Evolutionary conservation across 2,329 filamentous ascomycete genomes (phyloP), one percentile per base, ranked within the genome.

Genomic region (Colletotrichum sp.): DNA sequence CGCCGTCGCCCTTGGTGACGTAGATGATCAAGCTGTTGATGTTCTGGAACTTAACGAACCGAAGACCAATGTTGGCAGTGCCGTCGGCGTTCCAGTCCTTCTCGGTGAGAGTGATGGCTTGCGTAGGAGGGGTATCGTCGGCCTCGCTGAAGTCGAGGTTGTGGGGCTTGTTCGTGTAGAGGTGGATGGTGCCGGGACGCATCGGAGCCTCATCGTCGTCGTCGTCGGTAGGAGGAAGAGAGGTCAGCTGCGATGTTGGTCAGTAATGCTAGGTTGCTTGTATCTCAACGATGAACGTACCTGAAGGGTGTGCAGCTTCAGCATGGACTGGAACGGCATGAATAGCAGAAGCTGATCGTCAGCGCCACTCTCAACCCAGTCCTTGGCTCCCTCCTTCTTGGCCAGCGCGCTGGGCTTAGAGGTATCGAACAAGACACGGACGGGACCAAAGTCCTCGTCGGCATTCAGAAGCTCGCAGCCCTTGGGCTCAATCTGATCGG

Each of bases 31-130:
- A 83, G 77, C 93, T 97, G 76, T 92, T 94, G 70, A 98, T 94
- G 82, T 96, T 98, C 87, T 99, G 97, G 89, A 99, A 99, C 87
- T 98, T 98, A 86, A 99, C 97, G 82, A 96, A 98, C 16, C 96
- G 94, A 80, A 99, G 87, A 60, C 90, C 86, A 70, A 96, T 87
- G 80, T 89, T 94, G 16, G 92, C 94, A 10, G 95, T 96, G 68
- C 93, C 94, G 16, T 95, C 92, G 60, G 90, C 88, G 84, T 96
- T 95, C 96, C 97, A 99, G 82, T 98, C 95, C 68, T 90, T 89
- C 62, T 93, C 88, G 77, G 90, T 89, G 59, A 99, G 89, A 80
- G 93, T 93, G 76, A 98, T 92, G 68, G 89, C 90, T 85, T 99
- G 97, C 18, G 95, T 96, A 1, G 95, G 91, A 65, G 93, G 90